Evolutionary conservation across 163 green algal genomes (phyloP).

Genomic region (Prototheca wickerhamii): DNA sequence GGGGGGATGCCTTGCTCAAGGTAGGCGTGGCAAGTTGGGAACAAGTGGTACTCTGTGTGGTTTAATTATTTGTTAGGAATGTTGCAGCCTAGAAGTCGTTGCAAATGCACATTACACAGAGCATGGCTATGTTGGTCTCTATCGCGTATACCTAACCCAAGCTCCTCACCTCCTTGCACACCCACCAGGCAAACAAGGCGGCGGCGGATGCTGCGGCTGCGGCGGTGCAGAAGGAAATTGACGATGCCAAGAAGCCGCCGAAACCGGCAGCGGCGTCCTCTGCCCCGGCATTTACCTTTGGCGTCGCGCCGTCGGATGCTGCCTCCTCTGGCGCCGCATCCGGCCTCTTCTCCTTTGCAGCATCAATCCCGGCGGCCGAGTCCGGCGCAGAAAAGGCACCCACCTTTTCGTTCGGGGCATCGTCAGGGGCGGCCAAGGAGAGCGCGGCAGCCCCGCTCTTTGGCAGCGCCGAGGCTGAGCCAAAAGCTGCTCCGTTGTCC

Average conservation of each 20-base stretch:
- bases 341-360: not conserved
- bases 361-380: not conserved
- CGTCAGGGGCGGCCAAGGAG: not conserved
- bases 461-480: not conserved
- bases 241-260: no score
- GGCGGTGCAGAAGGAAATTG: conserved; percentile 11
- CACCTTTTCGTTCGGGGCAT: not conserved
- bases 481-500: no score
- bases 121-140: not conserved
- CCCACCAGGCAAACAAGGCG: conserved; percentile 9
- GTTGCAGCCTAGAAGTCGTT: no score
- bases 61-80: no score
- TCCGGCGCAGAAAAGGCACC: not conserved
- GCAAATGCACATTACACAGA: not conserved
- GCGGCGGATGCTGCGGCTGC: conserved; percentile 4
- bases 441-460: not conserved
- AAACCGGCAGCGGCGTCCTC: not conserved
- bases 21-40: not conserved
- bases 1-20: conserved; percentile 4
- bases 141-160: not conserved
- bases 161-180: not conserved
- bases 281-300: conserved; percentile 10
- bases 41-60: not conserved
- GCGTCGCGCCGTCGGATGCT: not conserved
- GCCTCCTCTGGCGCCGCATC: not conserved